Conservation (phyloP, 2,329 filamentous ascomycete genomes). For the Fusarium compactum region DNA sequence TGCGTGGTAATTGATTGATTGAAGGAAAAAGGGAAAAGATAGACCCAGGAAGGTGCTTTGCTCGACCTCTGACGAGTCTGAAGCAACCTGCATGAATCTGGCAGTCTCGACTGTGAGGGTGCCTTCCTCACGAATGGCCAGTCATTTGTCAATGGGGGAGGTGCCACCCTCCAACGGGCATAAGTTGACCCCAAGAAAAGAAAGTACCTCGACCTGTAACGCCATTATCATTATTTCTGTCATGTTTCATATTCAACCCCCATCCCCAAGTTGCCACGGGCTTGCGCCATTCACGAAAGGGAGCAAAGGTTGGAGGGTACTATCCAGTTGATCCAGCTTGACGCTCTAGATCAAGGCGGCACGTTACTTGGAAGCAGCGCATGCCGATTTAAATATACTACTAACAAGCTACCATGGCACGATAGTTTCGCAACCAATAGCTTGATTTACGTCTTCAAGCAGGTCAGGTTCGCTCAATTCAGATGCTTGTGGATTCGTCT, state of each 20-base stretch:
- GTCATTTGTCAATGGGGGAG: background rate
- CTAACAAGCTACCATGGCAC: background rate
- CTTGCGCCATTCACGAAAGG: background rate
- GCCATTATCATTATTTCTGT: slow-evolving; percentile 8
- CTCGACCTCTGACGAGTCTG: background rate
- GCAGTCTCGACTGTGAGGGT: slow-evolving; percentile 17
- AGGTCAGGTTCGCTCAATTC: background rate
- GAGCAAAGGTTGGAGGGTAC: background rate
- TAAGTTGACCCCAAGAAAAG: slow-evolving; percentile 1
- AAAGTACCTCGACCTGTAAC: slow-evolving; percentile 7
- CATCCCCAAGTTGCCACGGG: background rate
- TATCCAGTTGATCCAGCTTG: background rate
- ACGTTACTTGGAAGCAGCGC: slow-evolving; percentile 6
- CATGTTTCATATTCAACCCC: background rate
- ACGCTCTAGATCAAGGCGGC: slow-evolving; percentile 7
- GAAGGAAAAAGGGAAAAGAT: background rate
- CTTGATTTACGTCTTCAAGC: background rate
- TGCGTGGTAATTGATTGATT: background rate
- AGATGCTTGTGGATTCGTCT: background rate
- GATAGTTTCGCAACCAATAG: slow-evolving; percentile 3
- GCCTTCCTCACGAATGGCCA: slow-evolving; percentile 9
- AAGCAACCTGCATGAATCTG: slow-evolving; percentile 13
- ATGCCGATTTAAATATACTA: slow-evolving; percentile 10
- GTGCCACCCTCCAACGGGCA: background rate
- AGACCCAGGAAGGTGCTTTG: background rate